Percentiles rank a stretch among this genome's conserved stretches.
phyloP scores from a whole-genome alignment of 805 yeast genomes.

The Kodamaea neixiangensis region DNA sequence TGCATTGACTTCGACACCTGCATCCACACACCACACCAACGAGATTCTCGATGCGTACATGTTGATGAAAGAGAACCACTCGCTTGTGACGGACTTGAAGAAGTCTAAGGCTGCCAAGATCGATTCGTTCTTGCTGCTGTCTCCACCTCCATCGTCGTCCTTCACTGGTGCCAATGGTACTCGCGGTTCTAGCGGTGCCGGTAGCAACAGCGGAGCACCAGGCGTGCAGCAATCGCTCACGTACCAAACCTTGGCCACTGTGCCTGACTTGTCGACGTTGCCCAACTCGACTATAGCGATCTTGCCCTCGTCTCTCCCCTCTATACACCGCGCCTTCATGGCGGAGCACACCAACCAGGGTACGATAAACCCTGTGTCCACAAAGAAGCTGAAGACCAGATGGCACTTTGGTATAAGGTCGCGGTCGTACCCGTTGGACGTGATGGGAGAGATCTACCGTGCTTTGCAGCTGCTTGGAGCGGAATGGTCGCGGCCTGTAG shows the following conservation, averaged over 20 bases:
- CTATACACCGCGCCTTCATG: conserved; percentile 93
- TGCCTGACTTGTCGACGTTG: conserved; percentile 49
- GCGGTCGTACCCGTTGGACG: conserved; percentile 94
- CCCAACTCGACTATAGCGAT: conserved; percentile 87
- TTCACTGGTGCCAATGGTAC: conserved; percentile 12
- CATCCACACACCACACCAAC: conserved; percentile 37
- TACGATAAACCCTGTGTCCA: conserved; percentile 53
- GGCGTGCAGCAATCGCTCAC: conserved; percentile 48
- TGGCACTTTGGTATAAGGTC: conserved; percentile 99
- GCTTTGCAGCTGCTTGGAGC: conserved; percentile 94
- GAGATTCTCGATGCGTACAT: conserved; percentile 87
- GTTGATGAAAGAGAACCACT: conserved; percentile 76
- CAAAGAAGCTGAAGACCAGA: conserved; percentile 87
- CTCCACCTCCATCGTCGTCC: conserved; percentile 54
- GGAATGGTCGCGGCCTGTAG: conserved; percentile 95
- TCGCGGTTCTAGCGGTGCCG: conserved; percentile 16
- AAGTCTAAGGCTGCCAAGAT: conserved; percentile 49
- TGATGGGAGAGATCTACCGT: conserved; percentile 96
- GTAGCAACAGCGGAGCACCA: conserved; percentile 34
- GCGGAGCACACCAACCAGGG: conserved; percentile 45
- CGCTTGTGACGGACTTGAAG: conserved; percentile 67
- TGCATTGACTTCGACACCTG: conserved; percentile 6
- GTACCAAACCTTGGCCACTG: conserved; percentile 49
- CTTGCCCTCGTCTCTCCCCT: conserved; percentile 90
- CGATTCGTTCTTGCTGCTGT: conserved; percentile 59